Evolutionary conservation across 805 yeast genomes (phyloP).

Genomic region (Candida hispaniensis): DNA sequence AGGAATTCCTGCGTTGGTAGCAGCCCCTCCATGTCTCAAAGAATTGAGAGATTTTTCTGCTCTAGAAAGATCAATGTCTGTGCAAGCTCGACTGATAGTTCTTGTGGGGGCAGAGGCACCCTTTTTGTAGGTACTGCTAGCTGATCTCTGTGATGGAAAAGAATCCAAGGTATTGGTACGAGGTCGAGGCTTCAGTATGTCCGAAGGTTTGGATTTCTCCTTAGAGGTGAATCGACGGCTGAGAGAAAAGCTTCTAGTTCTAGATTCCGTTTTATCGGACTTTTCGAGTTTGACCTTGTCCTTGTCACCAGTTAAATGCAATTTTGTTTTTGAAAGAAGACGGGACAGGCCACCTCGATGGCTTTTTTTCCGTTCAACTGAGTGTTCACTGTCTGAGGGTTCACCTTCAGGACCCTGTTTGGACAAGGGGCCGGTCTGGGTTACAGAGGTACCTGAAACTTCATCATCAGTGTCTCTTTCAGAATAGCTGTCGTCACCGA

Average conservation of each 20-base stretch:
- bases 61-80: constrained; percentile 13
- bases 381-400: not conserved
- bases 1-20: constrained; percentile 5
- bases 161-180: constrained; percentile 14
- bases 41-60: constrained; percentile 8
- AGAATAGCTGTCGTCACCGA: too few relatives aligned
- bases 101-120: constrained; percentile 11
- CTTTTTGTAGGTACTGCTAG: constrained; percentile 4
- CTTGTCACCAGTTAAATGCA: constrained; percentile 5
- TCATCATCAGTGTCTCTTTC: too few relatives aligned
- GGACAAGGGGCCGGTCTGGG: constrained; percentile 1
- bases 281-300: constrained; percentile 2
- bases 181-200: constrained; percentile 2
- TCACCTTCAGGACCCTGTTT: too few relatives aligned
- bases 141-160: constrained; percentile 1
- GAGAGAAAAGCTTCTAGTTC: constrained; percentile 10
- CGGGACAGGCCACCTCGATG: constrained; percentile 12
- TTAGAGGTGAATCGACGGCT: constrained; percentile 13
- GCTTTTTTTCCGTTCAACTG: constrained; percentile 11
- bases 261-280: constrained; percentile 1
- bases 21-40: constrained; percentile 11
- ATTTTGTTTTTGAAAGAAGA: constrained; percentile 13
- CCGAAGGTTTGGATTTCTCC: constrained; percentile 6
- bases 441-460: constrained; percentile 1
- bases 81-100: constrained; percentile 9